phyloP scores from a whole-genome alignment of 805 yeast genomes.

The Metschnikowia picachoensis region DNA sequence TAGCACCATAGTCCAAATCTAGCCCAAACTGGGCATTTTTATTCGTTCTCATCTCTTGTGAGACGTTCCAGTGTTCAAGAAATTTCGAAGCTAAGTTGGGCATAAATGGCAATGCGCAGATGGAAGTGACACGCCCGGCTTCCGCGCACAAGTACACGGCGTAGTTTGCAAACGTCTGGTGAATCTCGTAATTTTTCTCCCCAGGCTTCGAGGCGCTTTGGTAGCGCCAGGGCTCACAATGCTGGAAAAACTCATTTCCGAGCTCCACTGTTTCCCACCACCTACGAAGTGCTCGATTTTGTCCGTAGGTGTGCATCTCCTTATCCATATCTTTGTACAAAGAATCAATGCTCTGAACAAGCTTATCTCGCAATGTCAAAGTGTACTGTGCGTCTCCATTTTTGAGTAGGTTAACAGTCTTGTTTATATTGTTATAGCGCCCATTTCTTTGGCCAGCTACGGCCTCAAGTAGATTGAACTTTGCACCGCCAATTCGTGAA shows the following conservation, averaged over 20 bases:
- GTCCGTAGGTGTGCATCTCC: constrained; percentile 45
- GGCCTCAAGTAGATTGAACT: constrained; percentile 56
- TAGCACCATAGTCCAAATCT: constrained; percentile 35
- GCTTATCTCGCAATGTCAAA: constrained; percentile 15
- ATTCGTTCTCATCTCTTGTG: constrained; percentile 34
- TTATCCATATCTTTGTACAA: constrained; percentile 33
- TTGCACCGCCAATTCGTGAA: constrained; percentile 67
- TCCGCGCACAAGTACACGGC: constrained; percentile 68
- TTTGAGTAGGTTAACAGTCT: constrained; percentile 13
- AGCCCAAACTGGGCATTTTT: constrained; percentile 49
- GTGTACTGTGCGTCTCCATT: constrained; percentile 7
- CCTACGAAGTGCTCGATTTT: constrained; percentile 50
- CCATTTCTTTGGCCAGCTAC: constrained; percentile 23
- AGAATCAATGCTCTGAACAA: constrained; percentile 8
- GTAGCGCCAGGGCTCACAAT: constrained; percentile 71
- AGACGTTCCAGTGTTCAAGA: constrained; percentile 60
- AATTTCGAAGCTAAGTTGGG: constrained; percentile 58
- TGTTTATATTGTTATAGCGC: constrained; percentile 22
- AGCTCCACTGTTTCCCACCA: constrained; percentile 58
- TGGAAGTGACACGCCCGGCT: constrained; percentile 59
- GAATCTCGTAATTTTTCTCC: constrained; percentile 7
- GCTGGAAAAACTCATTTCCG: constrained; percentile 67
- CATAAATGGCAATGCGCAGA: constrained; percentile 67
- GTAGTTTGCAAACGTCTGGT: constrained; percentile 34
- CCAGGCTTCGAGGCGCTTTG: constrained; percentile 20